Conservation (phyloP, 495 filamentous ascomycete genomes). For the Thozetella sp. region DNA sequence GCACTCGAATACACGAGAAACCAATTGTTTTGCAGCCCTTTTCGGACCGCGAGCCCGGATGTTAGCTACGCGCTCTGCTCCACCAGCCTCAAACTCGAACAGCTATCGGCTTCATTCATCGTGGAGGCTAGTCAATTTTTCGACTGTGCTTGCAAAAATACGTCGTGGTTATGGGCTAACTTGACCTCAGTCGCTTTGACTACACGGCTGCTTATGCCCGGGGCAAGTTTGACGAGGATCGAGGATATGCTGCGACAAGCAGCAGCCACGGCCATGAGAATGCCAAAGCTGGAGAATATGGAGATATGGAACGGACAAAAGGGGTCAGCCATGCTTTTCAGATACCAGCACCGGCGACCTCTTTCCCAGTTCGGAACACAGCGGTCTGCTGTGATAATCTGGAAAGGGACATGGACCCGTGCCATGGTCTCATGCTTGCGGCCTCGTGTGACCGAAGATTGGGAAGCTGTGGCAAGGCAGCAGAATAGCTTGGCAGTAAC, state of each 20-base stretch:
- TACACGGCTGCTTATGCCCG: neutral
- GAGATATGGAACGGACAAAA: conserved; percentile 2
- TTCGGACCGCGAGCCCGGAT: neutral
- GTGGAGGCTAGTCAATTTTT: neutral
- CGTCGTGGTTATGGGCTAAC: conserved; percentile 2
- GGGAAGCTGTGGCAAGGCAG: conserved; percentile 1
- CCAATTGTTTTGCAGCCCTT: conserved; percentile 2
- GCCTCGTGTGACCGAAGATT: neutral
- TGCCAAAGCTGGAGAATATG: conserved; percentile 2
- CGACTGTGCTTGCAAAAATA: conserved; percentile 2
- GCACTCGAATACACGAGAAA: neutral
- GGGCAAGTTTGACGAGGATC: conserved; percentile 1
- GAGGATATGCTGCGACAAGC: conserved; percentile 1
- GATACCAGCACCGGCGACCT: neutral
- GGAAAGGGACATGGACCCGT: conserved; percentile 1
- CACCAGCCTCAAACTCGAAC: neutral
- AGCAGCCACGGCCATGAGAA: conserved; percentile 1
- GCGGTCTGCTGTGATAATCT: neutral
- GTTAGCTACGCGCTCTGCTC: conserved; percentile 1
- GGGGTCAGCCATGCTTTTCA: conserved; percentile 3
- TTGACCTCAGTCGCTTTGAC: conserved; percentile 2
- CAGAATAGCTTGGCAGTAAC: conserved; percentile 2
- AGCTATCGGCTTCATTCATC: conserved; percentile 3
- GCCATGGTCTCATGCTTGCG: conserved; percentile 1
- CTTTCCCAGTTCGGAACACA: neutral